Percentiles rank a stretch among this genome's conserved stretches.
phyloP scores from a whole-genome alignment of 1,139 yeast genomes.

The Protomyces arabidopsidicola region DNA sequence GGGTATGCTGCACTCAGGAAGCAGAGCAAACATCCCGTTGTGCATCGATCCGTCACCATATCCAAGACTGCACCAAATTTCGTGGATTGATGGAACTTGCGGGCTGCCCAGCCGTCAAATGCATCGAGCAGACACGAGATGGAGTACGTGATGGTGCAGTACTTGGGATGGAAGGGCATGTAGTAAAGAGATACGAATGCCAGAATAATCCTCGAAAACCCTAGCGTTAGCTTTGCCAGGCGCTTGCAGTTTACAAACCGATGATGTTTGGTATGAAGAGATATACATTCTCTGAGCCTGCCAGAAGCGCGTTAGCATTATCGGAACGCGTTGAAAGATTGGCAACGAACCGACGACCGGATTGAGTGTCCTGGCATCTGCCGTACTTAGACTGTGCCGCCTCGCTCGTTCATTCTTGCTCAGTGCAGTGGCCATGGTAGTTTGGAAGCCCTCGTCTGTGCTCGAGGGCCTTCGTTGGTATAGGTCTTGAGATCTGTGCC shows the following conservation, averaged over 20 bases:
- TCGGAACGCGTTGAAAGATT: neutral
- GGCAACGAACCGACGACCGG: neutral
- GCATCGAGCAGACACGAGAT: constrained; percentile 92
- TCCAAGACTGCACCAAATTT: constrained; percentile 94
- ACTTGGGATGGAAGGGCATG: constrained; percentile 76
- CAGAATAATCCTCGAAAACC: constrained; percentile 68
- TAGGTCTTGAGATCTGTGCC: no score
- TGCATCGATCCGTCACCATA: constrained; percentile 98
- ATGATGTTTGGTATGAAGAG: constrained; percentile 84
- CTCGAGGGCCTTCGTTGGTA: no score
- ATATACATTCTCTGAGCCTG: constrained; percentile 48
- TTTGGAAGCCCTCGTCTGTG: no score
- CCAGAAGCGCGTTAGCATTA: neutral
- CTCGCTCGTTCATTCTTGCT: neutral
- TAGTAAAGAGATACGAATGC: constrained; percentile 73
- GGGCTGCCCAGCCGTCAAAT: constrained; percentile 92
- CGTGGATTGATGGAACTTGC: constrained; percentile 77
- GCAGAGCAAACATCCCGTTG: constrained; percentile 85
- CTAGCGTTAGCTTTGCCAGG: neutral
- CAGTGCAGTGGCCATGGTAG: neutral
- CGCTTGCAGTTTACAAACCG: constrained; percentile 44
- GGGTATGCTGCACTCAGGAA: constrained; percentile 81
- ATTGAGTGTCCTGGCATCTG: neutral
- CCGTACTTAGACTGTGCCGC: neutral
- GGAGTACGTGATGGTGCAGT: constrained; percentile 66